Base-by-base conservation (phyloP, 768 basidiomycete genomes). In the Lyophyllum semitale region DNA sequence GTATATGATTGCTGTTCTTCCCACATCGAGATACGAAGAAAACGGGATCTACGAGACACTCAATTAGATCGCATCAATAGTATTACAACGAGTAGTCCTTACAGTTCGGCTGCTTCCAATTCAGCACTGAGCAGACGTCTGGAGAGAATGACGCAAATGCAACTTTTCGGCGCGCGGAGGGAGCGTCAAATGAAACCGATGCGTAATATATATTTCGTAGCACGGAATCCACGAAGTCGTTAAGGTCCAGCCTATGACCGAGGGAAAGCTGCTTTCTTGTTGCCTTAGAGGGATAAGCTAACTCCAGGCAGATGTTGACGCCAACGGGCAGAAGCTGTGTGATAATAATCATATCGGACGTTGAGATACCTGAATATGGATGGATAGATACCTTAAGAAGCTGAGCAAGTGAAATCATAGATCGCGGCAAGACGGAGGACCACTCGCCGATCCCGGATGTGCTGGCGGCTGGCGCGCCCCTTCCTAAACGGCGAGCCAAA, bases 91-190 rank as follows among this genome's bases (percentile, higher is more conserved):
- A 18, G 20, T 23, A 20, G 23, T 38, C 23, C 85, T 72, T 73
- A 93, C 96, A 98, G 70, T 98, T 98, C 12, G 96, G 96, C 71
- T 99, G 96, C 72, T 99, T 99, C 97, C 96, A 98, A 66, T 99
- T 98, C 52, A 98, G 71, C 15, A 91, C 88, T 8, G 91, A 85
- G 70, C 94, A 96, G 0, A 94, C 84, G 66, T 91, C 87, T 8
- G 95, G 92, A 45, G 89, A 89, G 70, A 91, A 98, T 6, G 94
- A 96, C 35, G 88, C 88, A 67, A 99, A 94, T n/a, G 93, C 84
- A 57, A 98, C 84, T 61, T 88, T 88, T 47, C 95, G 80, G 52
- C 89, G 85, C 46, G 76, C 75, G 54, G 76, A 72, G 27, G 77
- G 75, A 37, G 77, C 78, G 26, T 83, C 83, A 25, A 77, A 68